Base-by-base conservation (phyloP, 495 filamentous ascomycete genomes). In the Penicillium dipodomyicola region DNA sequence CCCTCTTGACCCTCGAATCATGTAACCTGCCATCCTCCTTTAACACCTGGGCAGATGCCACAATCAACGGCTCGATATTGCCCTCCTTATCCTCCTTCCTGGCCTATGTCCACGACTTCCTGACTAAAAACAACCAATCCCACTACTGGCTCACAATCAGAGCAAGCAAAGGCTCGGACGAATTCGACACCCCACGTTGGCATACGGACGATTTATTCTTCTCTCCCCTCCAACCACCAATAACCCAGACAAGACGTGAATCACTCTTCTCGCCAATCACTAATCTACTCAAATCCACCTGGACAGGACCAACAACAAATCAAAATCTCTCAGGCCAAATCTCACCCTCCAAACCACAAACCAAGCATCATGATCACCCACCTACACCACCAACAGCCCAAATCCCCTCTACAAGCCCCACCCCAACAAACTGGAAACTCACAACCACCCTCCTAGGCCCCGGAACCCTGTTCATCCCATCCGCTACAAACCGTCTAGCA, bases 181-280 rank as follows among this genome's bases (percentile, higher is more conserved):
- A 67, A 23, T 67, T 57, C 39, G 64, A 67, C 3, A 49, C 53
- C 17, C 64, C 64, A 14, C 56, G 64, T 35, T 67, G 64, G 64
- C 64, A 67, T 44, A 67, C 64, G n/a, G 64, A 67, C 23, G 64
- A 67, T 29, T 40, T 65, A 23, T 67, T 67, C 56, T 67, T 67
- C 43, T 54, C 61, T 1, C 57, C 25, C 37, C 44, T 6, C 20
- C 39, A 43, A 27, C 5, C 35, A 40, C 14, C 32, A 40, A 32
- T 25, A 20, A 48, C 10, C 30, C 30, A 41, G 12, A 23, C 15
- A 19, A 30, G 35, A 33, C 39, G 35, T 5, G 17, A 22, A 25
- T 47, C 55, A 33, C 42, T 25, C 20, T 33, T 49, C 30, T 52
- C 48, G 3, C 17, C 27, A 7, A 27, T 52, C 5, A 39, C 40